These are phyloP conservation scores for Gryganskiella cystojenkinii DNA, from an alignment of 192 early-diverging fungal species.

Conservation along the genomic window DNA sequence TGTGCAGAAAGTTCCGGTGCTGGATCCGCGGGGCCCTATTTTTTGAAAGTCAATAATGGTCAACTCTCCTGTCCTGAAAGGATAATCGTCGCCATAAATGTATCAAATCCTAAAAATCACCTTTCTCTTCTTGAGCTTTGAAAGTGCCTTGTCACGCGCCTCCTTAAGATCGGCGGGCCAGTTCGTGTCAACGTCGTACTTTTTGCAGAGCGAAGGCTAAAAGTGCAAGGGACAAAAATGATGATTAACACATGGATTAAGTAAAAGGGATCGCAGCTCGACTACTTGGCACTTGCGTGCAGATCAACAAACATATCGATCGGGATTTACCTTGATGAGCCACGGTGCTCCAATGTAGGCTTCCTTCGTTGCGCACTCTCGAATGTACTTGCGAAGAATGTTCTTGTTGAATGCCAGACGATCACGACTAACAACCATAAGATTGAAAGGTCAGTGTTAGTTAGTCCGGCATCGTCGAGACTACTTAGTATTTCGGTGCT, in stretches of 20 bases:
- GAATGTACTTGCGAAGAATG: slow-evolving; percentile 76
- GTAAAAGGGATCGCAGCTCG: too few species aligned
- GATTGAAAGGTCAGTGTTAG: neutral
- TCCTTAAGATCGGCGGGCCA: slow-evolving; percentile 57
- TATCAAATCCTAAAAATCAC: slow-evolving; percentile 4
- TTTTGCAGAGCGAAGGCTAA: slow-evolving; percentile 53
- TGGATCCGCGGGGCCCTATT: slow-evolving; percentile 22
- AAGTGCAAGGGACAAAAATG: neutral
- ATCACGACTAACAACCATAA: slow-evolving; percentile 59
- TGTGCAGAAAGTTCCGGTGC: slow-evolving; percentile 36
- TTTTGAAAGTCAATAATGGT: too few species aligned
- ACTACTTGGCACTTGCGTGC: too few species aligned
- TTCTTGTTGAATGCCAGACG: slow-evolving; percentile 76
- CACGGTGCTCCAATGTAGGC: slow-evolving; percentile 78
- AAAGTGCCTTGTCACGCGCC: slow-evolving; percentile 47
- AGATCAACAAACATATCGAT: neutral
- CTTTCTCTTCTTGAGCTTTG: slow-evolving; percentile 54
- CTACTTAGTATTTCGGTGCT: too few species aligned
- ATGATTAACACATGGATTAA: neutral
- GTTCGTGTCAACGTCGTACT: slow-evolving; percentile 57
- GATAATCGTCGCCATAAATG: neutral
- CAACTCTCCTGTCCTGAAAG: too few species aligned
- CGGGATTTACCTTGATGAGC: slow-evolving; percentile 64
- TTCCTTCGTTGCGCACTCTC: slow-evolving; percentile 73
- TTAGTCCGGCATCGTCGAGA: too few species aligned